Evolutionary conservation across 768 basidiomycete genomes (phyloP), one percentile per base, ranked within the genome.

Genomic region (Suillus placidus): DNA sequence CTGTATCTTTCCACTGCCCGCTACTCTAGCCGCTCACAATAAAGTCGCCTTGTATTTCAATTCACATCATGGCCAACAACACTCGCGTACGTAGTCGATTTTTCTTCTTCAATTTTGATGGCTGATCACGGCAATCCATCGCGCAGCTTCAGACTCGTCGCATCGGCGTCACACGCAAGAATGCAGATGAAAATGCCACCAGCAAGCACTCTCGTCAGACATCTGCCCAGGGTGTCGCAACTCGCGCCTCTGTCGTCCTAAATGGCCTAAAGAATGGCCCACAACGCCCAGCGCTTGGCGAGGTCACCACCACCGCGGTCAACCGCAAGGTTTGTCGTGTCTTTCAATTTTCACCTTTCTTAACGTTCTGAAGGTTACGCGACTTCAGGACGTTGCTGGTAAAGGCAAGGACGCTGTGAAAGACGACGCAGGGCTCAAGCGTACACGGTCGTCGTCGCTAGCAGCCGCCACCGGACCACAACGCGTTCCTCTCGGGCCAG

Each of bases 101-200:
- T 52, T 66, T 66, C 18, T 43, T 20, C 0, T 18, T 43, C 40
- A 16, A 23, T 16, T 32, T 64, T 58, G 45, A 64, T 35, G 32
- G 58, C 6, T 56, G 37, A 63, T 49, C 68, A 55, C 20, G 13
- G 56, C 63, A 18, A 70, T 64, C 43, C 54, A 43, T 47, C 69
- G 69, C 66, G 68, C 70, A 93, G 91, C 76, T 88, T 71, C 87
- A 90, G 64, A 82, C 88, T 79, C 89, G 92, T 71, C 87, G 92
- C 71, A 79, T 84, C 56, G 80, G 87, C 69, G 79, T 85, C 69
- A 88, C 88, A 75, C 90, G 91, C 71, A 85, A 82, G 75, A 92
- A 90, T 76, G 86, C 80, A 67, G 92, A 93, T 75, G 92, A 93
- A 80, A 93, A 94, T 73, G 89, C 91, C 58, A 84, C 83, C 72